Evolutionary conservation across 495 filamentous ascomycete genomes (phyloP).

Genomic region (Aspergillus saccharolyticus): DNA sequence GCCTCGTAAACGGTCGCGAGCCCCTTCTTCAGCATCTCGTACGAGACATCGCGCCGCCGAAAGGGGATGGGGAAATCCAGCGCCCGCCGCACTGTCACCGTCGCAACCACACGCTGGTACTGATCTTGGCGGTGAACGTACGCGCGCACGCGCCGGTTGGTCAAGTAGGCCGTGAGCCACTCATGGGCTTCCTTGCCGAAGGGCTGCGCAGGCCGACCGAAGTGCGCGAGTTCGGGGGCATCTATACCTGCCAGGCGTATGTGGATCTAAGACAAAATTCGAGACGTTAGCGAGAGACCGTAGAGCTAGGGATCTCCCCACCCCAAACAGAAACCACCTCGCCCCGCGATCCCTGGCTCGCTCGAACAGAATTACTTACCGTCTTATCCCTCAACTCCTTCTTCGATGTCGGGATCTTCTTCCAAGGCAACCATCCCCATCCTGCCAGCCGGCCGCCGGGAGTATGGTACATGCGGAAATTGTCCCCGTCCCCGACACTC

Average conservation of each 20-base stretch:
- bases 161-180: constrained; percentile 72
- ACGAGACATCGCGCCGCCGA: constrained; percentile 70
- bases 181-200: constrained; percentile 70
- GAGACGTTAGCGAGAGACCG: no score
- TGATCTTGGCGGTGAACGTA: constrained; percentile 81
- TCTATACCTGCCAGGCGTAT: constrained; percentile 88
- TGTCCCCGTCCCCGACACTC: constrained; percentile 92
- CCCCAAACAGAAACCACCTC: no score
- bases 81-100: constrained; percentile 66
- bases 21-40: constrained; percentile 80
- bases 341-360: no score
- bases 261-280: no score
- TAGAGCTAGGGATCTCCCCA: no score
- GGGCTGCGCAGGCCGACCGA: constrained; percentile 82
- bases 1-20: constrained; percentile 90
- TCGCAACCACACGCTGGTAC: constrained; percentile 85
- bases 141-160: constrained; percentile 67
- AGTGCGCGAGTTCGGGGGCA: constrained; percentile 89
- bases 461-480: constrained; percentile 89
- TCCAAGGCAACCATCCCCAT: constrained; percentile 84
- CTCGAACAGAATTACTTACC: constrained; percentile 51
- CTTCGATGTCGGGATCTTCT: constrained; percentile 62
- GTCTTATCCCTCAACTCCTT: constrained; percentile 70
- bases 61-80: constrained; percentile 50
- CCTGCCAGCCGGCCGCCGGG: constrained; percentile 81